phyloP scores from a whole-genome alignment of 148 eudicot species.

The Mesembryanthemum crystallinum region DNA sequence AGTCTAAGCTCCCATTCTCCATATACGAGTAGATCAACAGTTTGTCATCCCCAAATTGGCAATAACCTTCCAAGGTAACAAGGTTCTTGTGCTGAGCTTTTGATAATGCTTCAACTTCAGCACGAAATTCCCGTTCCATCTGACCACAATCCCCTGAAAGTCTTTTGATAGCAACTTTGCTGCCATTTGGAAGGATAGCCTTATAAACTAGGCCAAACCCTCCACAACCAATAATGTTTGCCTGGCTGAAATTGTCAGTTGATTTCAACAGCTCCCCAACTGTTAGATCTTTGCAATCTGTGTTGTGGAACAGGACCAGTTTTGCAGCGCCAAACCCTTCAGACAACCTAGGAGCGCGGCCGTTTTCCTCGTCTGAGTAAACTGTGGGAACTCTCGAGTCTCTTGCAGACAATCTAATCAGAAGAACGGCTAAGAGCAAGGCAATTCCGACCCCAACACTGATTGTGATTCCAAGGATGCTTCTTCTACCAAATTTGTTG shows the following conservation, averaged over 20 bases:
- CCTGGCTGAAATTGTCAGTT: conserved; percentile 81
- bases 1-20: conserved; percentile 94
- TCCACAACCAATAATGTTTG: conserved; percentile 85
- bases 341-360: conserved; percentile 40
- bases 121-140: conserved; percentile 91
- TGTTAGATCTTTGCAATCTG: conserved; percentile 65
- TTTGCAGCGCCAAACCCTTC: conserved; percentile 52
- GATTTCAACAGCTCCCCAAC: conserved; percentile 65
- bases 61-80: conserved; percentile 88
- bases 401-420: conserved; percentile 48
- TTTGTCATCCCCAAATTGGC: conserved; percentile 66
- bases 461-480: conserved; percentile 60
- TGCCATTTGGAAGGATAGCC: conserved; percentile 67
- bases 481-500: conserved; percentile 38
- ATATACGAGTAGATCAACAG: conserved; percentile 76
- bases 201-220: conserved; percentile 92
- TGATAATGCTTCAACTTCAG: conserved; percentile 92
- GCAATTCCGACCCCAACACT: conserved; percentile 61
- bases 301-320: conserved; percentile 66
- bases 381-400: conserved; percentile 29
- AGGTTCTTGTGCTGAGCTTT: conserved; percentile 89
- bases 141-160: conserved; percentile 96
- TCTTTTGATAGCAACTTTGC: conserved; percentile 78
- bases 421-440: conserved; percentile 48
- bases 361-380: conserved; percentile 48